These are phyloP conservation scores for Pyrenula massariospora DNA, from an alignment of 495 filamentous ascomycete genomes.

Conservation along the genomic window DNA sequence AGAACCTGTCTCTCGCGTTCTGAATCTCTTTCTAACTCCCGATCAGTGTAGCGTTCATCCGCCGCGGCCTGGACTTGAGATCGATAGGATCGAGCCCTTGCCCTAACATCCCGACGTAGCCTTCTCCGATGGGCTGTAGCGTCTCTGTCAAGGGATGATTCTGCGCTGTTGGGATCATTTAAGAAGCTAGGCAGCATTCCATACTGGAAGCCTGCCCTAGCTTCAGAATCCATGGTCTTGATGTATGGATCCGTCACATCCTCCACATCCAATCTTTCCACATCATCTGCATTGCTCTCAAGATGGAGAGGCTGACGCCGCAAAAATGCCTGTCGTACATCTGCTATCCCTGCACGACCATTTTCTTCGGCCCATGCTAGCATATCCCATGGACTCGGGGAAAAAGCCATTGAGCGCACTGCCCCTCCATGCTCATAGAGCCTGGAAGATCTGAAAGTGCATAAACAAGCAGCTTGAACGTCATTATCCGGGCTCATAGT, in stretches of 20 bases:
- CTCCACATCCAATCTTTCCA: slow-evolving; percentile 44
- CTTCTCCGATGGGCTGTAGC: slow-evolving; percentile 14
- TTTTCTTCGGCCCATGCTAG: slow-evolving; percentile 89
- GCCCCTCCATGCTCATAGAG: slow-evolving; percentile 55
- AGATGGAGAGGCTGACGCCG: slow-evolving; percentile 64
- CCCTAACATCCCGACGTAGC: background rate
- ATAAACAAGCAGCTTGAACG: slow-evolving; percentile 23
- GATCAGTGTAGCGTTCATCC: background rate
- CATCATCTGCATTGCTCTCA: slow-evolving; percentile 37
- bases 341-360: slow-evolving; percentile 72
- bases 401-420: slow-evolving; percentile 82
- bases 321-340: slow-evolving; percentile 64
- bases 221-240: slow-evolving; percentile 14
- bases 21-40: background rate
- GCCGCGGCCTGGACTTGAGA: background rate
- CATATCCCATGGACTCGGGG: slow-evolving; percentile 80
- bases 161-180: slow-evolving; percentile 10
- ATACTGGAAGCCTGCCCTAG: slow-evolving; percentile 11
- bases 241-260: slow-evolving; percentile 14
- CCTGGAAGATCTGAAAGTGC: slow-evolving; percentile 44
- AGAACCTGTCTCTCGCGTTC: background rate
- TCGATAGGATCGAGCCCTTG: background rate
- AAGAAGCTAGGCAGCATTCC: slow-evolving; percentile 26
- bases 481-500: slow-evolving; percentile 22
- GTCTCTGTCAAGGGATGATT: slow-evolving; percentile 11